A percentile compares a stretch with the other conserved stretches of the same genome.
Evolutionary conservation across 768 basidiomycete genomes (phyloP).

Genomic region (Trichaptum fuscoviolaceum): DNA sequence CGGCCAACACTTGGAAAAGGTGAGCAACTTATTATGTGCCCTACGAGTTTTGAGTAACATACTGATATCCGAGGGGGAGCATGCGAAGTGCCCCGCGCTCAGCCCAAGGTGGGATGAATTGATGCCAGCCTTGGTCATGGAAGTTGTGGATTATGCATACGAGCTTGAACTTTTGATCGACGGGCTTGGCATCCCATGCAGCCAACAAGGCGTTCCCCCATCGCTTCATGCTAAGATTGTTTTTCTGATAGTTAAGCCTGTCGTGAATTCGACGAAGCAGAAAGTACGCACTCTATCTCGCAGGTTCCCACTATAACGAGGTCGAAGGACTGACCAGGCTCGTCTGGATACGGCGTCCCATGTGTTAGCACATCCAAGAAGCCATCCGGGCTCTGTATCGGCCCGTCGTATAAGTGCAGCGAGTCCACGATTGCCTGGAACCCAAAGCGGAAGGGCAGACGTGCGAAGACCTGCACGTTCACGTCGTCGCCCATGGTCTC

Average conservation of each 20-base stretch:
- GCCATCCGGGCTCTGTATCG: constrained; percentile 19
- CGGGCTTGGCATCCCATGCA: constrained; percentile 32
- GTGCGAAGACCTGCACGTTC: constrained; percentile 27
- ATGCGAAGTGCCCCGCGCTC: constrained; percentile 32
- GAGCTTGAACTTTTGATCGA: constrained; percentile 33
- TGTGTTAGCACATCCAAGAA: constrained; percentile 24
- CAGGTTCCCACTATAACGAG: constrained; percentile 40
- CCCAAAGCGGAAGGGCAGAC: constrained; percentile 24
- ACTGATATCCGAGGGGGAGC: constrained; percentile 36
- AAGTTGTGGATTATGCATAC: constrained; percentile 38
- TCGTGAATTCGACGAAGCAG: too few species aligned
- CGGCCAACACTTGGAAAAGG: constrained; percentile 22
- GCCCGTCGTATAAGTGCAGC: constrained; percentile 27
- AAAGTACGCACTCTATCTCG: constrained; percentile 34
- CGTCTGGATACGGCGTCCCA: constrained; percentile 8
- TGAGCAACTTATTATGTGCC: background rate
- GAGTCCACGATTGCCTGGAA: constrained; percentile 30
- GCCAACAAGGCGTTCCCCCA: constrained; percentile 24
- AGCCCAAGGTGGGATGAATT: constrained; percentile 31
- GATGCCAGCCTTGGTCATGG: constrained; percentile 26
- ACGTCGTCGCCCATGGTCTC: constrained; percentile 23
- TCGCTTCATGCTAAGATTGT: constrained; percentile 23
- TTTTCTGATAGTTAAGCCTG: too few species aligned
- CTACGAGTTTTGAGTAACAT: constrained; percentile 14
- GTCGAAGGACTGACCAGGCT: constrained; percentile 20